Evolutionary conservation across 2,329 filamentous ascomycete species (phyloP).

Genomic region (Nothopassalora personata): DNA sequence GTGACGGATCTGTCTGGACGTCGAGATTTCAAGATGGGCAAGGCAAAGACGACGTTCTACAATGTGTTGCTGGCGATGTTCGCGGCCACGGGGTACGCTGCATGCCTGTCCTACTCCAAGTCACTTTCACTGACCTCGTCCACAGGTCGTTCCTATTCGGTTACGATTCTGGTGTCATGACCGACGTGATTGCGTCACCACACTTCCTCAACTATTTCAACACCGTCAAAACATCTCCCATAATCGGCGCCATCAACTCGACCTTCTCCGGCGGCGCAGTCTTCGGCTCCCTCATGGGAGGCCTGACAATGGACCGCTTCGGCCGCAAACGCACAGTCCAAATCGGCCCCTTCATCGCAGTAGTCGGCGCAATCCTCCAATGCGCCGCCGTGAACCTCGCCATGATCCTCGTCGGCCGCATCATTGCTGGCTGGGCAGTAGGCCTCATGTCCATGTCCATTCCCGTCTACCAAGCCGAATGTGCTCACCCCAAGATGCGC

Average conservation of each 20-base stretch:
- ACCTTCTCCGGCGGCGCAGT: conserved; percentile 57
- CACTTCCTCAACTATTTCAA: conserved; percentile 56
- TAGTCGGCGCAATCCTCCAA: conserved; percentile 56
- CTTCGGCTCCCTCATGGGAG: conserved; percentile 50
- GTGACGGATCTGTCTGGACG: not conserved
- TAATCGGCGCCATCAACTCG: conserved; percentile 59
- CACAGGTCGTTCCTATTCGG: conserved; percentile 42
- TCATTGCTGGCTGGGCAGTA: conserved; percentile 56
- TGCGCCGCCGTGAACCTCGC: conserved; percentile 50
- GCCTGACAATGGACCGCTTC: conserved; percentile 56
- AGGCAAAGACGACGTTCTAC: conserved; percentile 18
- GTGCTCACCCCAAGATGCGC: conserved; percentile 53
- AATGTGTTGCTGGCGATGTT: conserved; percentile 28
- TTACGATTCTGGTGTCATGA: conserved; percentile 43
- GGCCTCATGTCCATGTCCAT: conserved; percentile 56
- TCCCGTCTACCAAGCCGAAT: conserved; percentile 60
- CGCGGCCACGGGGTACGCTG: conserved; percentile 25
- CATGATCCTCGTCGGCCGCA: conserved; percentile 55
- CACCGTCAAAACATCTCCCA: conserved; percentile 44
- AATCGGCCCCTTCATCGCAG: conserved; percentile 54
- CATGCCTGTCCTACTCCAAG: not conserved
- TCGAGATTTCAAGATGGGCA: conserved; percentile 12
- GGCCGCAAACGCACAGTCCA: conserved; percentile 57
- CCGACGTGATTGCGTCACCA: conserved; percentile 51
- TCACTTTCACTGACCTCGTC: conserved; percentile 4